These are phyloP conservation scores for Entelexis sorbosivorans DNA, from an alignment of 1,139 yeast species.

Conservation along the genomic window DNA sequence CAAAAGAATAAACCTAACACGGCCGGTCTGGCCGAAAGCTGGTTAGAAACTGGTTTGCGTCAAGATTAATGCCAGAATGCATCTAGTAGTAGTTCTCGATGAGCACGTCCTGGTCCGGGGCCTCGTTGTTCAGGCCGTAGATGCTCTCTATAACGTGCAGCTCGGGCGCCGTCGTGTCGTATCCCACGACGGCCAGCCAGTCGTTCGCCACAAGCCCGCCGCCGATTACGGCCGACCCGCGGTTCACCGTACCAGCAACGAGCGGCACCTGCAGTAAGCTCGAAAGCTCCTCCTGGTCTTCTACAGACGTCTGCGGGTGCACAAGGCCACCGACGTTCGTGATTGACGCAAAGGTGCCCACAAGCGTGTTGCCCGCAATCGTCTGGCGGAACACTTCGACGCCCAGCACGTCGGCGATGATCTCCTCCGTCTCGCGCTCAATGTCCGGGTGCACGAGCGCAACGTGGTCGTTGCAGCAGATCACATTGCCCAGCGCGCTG, in stretches of 20 bases:
- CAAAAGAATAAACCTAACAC: no score
- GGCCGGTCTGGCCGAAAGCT: no score
- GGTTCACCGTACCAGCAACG: conserved; percentile 96
- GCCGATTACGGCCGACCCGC: conserved; percentile 96
- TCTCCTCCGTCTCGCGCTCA: conserved; percentile 97
- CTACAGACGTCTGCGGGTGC: conserved; percentile 93
- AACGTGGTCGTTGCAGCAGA: conserved; percentile 97
- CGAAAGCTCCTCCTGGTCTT: conserved; percentile 95
- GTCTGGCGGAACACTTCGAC: conserved; percentile 99
- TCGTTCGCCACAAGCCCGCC: conserved; percentile 98
- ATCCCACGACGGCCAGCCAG: conserved; percentile 94
- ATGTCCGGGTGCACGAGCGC: conserved; percentile 98
- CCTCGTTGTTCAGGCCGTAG: conserved; percentile 41
- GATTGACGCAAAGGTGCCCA: conserved; percentile 89
- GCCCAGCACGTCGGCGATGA: conserved; percentile 96
- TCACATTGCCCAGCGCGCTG: conserved; percentile 93
- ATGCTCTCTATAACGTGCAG: conserved; percentile 92
- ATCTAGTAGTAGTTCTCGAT: conserved; percentile 33
- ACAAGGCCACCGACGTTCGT: conserved; percentile 98
- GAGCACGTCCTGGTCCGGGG: conserved; percentile 34
- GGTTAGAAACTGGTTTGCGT: not conserved
- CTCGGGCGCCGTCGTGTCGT: conserved; percentile 98
- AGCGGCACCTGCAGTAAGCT: conserved; percentile 92
- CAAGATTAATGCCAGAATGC: not conserved
- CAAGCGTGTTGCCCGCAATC: conserved; percentile 93